A percentile compares a stretch with the other conserved stretches of the same genome.
These are phyloP conservation scores for Macrolepiota dolichaula DNA, from an alignment of 768 basidiomycete genomes.

Conservation along the genomic window DNA sequence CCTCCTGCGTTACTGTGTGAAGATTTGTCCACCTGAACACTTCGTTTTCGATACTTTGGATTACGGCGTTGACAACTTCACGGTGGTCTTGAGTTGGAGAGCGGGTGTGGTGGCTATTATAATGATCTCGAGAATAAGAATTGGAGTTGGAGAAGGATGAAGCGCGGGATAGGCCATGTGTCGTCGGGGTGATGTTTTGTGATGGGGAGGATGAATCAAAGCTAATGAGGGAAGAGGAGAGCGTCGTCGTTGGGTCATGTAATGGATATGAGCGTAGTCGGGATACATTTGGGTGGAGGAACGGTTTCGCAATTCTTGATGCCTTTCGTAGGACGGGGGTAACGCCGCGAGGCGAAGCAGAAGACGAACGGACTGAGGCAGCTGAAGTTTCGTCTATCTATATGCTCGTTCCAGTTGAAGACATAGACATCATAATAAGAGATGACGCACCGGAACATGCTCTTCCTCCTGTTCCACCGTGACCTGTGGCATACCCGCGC, in stretches of 20 bases:
- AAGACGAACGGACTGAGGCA: conserved; percentile 31
- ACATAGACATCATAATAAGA: neutral
- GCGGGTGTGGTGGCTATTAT: neutral
- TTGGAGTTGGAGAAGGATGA: conserved; percentile 53
- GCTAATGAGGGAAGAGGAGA: conserved; percentile 22
- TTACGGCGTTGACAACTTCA: conserved; percentile 9
- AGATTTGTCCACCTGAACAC: conserved; percentile 79
- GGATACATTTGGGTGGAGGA: conserved; percentile 72
- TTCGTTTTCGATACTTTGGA: conserved; percentile 36
- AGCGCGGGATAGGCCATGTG: conserved; percentile 65
- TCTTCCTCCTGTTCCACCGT: conserved; percentile 23
- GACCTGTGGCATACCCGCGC: conserved; percentile 46
- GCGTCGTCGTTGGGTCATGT: conserved; percentile 16
- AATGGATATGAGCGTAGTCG: conserved; percentile 72
- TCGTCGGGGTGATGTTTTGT: conserved; percentile 49
- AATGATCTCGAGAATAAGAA: conserved; percentile 24
- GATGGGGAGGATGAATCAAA: conserved; percentile 42
- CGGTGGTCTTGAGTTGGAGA: neutral
- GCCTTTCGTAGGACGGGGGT: conserved; percentile 31
- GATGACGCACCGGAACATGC: conserved; percentile 26
- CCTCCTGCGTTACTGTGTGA: conserved; percentile 50
- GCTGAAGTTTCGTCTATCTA: conserved; percentile 22
- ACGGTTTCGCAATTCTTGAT: conserved; percentile 48
- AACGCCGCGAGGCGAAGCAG: conserved; percentile 34
- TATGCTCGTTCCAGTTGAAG: conserved; percentile 1